These are phyloP conservation scores for Fagus sylvatica DNA, from an alignment of 306 rosid genomes.

Conservation along the genomic window DNA sequence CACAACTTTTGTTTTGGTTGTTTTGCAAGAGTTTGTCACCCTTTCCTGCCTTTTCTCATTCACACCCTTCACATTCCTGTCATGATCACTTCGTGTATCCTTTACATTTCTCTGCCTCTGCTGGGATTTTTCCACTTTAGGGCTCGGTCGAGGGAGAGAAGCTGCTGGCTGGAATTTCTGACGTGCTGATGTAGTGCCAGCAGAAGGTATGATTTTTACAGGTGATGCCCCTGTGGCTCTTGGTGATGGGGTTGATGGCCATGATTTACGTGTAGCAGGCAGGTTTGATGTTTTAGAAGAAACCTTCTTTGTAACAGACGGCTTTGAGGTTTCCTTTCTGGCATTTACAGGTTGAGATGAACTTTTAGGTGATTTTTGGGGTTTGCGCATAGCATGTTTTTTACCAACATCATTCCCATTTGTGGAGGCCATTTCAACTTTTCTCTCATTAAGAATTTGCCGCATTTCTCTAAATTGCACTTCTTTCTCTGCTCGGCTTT, in stretches of 20 bases:
- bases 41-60: constrained; percentile 57
- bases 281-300: constrained; percentile 56
- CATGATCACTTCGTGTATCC: constrained; percentile 43
- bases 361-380: constrained; percentile 54
- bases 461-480: constrained; percentile 65
- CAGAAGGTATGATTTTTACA: constrained; percentile 51
- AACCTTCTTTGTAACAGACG: constrained; percentile 47
- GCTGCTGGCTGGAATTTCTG: constrained; percentile 50
- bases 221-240: constrained; percentile 61
- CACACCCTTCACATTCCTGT: constrained; percentile 46
- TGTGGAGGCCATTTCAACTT: constrained; percentile 64
- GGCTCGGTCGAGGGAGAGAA: constrained; percentile 45
- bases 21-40: constrained; percentile 49
- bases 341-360: constrained; percentile 52
- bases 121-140: constrained; percentile 58
- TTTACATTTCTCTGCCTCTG: constrained; percentile 56
- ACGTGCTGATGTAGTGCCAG: constrained; percentile 59
- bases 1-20: constrained; percentile 52
- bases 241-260: constrained; percentile 80
- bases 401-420: constrained; percentile 48
- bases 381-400: constrained; percentile 40
- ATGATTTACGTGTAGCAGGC: constrained; percentile 84
- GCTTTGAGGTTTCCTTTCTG: constrained; percentile 56
- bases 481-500: constrained; percentile 62
- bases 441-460: constrained; percentile 63